Evolutionary conservation across 2,329 filamentous ascomycete genomes (phyloP), one percentile per base, ranked within the genome.

Genomic region (Penicillium italicum): DNA sequence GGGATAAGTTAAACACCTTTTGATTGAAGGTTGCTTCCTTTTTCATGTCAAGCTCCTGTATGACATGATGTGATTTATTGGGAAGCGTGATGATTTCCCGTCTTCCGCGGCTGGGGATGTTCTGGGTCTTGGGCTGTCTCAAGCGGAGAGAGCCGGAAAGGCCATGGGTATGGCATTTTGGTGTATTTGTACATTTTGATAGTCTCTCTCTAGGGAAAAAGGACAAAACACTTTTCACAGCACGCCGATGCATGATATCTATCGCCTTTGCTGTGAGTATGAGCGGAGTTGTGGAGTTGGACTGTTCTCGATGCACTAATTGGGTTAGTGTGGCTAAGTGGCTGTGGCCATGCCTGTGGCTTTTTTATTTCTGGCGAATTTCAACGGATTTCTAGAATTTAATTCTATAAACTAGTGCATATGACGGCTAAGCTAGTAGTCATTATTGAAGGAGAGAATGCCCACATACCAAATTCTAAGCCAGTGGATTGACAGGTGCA

Each of bases 1-100:
- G 44, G 12, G 52, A 50, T 4, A 54, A 18, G 18, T 54, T 36
- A 31, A 54, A 54, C 5, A 54, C 51, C 2, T 54, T 37, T 16
- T 54, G 44, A 18, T 54, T 50, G 2, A 54, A 54, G 1, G 45
- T 33, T 1, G 24, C 33, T 24, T 54, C 45, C 11, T 43, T 33
- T 31, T 41, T 43, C 30, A 43, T 54, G 14, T 54, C 52, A 24
- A n/a, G 34, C 38, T 54, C 38, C 12, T 34, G 37, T 26, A 50
- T 54, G 1, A 50, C 38, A 31, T 44, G 52, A 24, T 37, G 31
- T 9, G 52, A 54, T 14, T 54, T 54, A 16, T 54, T 54, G 4
- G 45, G 52, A 1, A 28, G 40, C 3, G 52, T 54, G n/a, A 54
- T 30, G 11, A 54, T 50, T 38, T 18, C 31, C n/a, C 45, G 37